phyloP scores from a whole-genome alignment of 495 filamentous ascomycete genomes.

The Aspergillus taichungensis region DNA sequence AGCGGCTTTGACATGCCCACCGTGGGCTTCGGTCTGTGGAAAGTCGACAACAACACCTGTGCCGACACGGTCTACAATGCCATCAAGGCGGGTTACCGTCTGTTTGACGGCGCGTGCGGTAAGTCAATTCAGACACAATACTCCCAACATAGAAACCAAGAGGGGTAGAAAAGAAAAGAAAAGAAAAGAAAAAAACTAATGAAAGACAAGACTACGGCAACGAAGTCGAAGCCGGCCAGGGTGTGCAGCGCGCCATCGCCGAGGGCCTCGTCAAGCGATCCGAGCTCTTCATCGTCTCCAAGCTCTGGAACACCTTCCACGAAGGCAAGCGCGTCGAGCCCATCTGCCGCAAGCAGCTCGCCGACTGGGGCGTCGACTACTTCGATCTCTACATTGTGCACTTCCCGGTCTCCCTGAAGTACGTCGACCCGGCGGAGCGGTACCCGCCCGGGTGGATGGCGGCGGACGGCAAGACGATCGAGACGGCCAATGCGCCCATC shows the following conservation, averaged over 20 bases:
- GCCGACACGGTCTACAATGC: conserved; percentile 80
- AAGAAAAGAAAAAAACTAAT: conserved; percentile 15
- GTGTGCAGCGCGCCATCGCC: conserved; percentile 76
- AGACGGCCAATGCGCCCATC: conserved; percentile 58
- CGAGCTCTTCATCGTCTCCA: conserved; percentile 87
- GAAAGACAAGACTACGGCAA: conserved; percentile 73
- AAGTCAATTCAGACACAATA: conserved; percentile 23
- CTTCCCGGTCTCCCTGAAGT: conserved; percentile 73
- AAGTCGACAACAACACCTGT: conserved; percentile 69
- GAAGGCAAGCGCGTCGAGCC: conserved; percentile 63
- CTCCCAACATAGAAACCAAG: too few relatives aligned
- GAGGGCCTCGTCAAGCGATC: conserved; percentile 78
- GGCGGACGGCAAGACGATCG: conserved; percentile 48
- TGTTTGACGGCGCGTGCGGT: conserved; percentile 85
- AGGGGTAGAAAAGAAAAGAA: neutral
- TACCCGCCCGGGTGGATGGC: conserved; percentile 73
- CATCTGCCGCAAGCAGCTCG: conserved; percentile 62
- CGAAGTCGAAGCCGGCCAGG: conserved; percentile 74
- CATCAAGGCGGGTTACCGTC: conserved; percentile 79
- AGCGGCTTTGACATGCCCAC: conserved; percentile 79
- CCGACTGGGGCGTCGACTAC: conserved; percentile 77
- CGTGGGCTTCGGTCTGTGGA: conserved; percentile 79
- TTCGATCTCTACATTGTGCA: conserved; percentile 79
- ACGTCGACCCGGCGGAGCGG: conserved; percentile 65
- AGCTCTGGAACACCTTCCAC: conserved; percentile 90